phyloP scores from a whole-genome alignment of 1,139 yeast species.

The Arxiozyma slooffiae region DNA sequence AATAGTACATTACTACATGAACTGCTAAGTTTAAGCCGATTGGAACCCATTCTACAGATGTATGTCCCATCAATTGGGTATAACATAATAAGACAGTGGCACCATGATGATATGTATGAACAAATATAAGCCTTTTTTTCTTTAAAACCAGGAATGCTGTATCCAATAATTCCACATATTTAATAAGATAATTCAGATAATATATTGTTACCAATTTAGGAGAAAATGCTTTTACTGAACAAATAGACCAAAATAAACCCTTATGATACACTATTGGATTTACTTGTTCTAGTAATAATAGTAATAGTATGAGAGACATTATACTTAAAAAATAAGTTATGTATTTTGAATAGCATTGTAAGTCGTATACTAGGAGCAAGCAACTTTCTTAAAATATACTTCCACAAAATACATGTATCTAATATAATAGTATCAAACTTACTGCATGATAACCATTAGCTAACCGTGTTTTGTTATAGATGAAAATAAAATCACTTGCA shows the following conservation, averaged over 20 bases:
- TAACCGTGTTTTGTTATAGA: slow-evolving; percentile 53
- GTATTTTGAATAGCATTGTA: slow-evolving; percentile 46
- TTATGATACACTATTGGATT: slow-evolving; percentile 66
- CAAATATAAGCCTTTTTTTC: slow-evolving; percentile 77
- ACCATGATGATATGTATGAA: slow-evolving; percentile 96
- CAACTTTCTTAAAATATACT: slow-evolving; percentile 41
- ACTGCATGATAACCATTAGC: slow-evolving; percentile 61
- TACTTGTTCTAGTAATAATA: slow-evolving; percentile 73
- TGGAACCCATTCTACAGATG: slow-evolving; percentile 93
- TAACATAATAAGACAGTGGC: slow-evolving; percentile 93
- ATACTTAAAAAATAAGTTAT: slow-evolving; percentile 68
- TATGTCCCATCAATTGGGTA: slow-evolving; percentile 82
- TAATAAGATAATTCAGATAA: slow-evolving; percentile 67
- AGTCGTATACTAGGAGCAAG: slow-evolving; percentile 43
- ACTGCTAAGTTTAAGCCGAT: slow-evolving; percentile 81
- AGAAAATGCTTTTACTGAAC: slow-evolving; percentile 72
- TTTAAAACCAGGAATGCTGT: slow-evolving; percentile 85
- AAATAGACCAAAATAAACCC: slow-evolving; percentile 83
- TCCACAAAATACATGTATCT: slow-evolving; percentile 76
- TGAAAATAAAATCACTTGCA: slow-evolving; percentile 55
- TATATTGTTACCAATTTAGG: slow-evolving; percentile 75
- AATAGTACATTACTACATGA: slow-evolving; percentile 96
- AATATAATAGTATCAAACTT: slow-evolving; percentile 55
- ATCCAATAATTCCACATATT: slow-evolving; percentile 76
- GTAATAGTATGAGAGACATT: slow-evolving; percentile 54